Conservation (phyloP, 2,329 filamentous ascomycete genomes). For the Curvularia verruculosa region DNA sequence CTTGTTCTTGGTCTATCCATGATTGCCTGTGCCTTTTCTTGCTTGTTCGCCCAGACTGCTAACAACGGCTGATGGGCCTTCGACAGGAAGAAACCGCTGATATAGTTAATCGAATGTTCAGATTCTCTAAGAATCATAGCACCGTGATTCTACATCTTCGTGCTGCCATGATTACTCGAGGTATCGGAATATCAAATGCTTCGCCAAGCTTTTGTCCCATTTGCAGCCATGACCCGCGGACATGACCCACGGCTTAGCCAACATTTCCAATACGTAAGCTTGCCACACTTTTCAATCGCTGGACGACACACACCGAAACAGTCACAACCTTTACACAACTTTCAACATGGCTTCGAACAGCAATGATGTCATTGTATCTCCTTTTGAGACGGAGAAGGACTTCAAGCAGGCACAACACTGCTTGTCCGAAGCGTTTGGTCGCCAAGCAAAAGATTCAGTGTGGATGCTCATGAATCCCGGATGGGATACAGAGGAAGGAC, state of each 20-base stretch:
- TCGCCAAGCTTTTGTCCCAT: constrained; percentile 4
- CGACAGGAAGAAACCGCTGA: not conserved
- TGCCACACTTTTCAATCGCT: not conserved
- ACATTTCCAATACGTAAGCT: not conserved
- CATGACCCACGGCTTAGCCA: not conserved
- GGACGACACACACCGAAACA: not conserved
- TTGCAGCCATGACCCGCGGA: not conserved
- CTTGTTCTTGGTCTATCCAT: too few relatives aligned
- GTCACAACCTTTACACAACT: not conserved
- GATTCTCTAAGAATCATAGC: not conserved
- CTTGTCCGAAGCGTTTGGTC: constrained; percentile 55
- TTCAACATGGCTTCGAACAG: constrained; percentile 21
- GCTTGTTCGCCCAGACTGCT: not conserved
- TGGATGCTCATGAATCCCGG: constrained; percentile 61
- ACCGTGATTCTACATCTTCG: not conserved
- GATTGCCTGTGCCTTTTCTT: not conserved
- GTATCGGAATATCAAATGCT: not conserved
- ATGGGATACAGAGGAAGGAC: constrained; percentile 60
- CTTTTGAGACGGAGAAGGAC: constrained; percentile 32
- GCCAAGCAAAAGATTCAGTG: constrained; percentile 58
- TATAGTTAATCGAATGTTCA: not conserved
- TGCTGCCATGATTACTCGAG: not conserved
- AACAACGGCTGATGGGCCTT: not conserved
- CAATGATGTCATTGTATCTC: constrained; percentile 23
- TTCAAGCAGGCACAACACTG: constrained; percentile 40